A percentile compares a stretch with the other conserved stretches of the same genome.
These are phyloP conservation scores for Zea mays DNA, from an alignment of 176 grass and related monocot species.

Conservation along the genomic window Zm-B73-REFERENCE-NAM-5.0 NC_050102.1:172887001-172887500, in stretches of 20 bases:
- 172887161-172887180: not conserved
- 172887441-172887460: conserved; percentile 29
- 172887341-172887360: conserved; percentile 58
- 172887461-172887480: conserved; percentile 7
- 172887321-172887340: conserved; percentile 51
- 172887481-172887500: conserved; percentile 7
- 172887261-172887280: no score
- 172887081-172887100: not conserved
- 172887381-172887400: not conserved
- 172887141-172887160: not conserved
- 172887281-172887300: conserved; percentile 14
- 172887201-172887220: not conserved
- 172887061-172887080: not conserved
- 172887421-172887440: conserved; percentile 42
- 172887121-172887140: not conserved
- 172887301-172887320: conserved; percentile 35
- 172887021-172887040: no score
- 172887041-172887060: not conserved
- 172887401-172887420: conserved; percentile 13
- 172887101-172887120: not conserved
- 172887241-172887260: no score
- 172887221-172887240: not conserved
- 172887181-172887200: not conserved
- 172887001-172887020: no score
- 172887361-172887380: conserved; percentile 15